Conservation (phyloP, 352 stramenopile genomes). For the Phytophthora litchii region DNA sequence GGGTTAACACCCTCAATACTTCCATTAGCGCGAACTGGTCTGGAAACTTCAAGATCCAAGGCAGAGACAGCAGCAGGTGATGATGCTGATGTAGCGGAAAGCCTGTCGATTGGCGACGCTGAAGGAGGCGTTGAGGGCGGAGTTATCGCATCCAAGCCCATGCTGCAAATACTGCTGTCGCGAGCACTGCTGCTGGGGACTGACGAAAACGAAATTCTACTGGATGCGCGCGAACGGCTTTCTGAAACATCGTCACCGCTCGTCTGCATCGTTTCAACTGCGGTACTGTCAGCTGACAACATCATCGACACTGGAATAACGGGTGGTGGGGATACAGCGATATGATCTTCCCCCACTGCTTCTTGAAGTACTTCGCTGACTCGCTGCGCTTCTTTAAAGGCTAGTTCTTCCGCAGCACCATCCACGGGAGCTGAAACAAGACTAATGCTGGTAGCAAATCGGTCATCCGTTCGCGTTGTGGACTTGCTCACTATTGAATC, state of each 20-base stretch:
- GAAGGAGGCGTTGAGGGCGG: constrained; percentile 28
- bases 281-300: constrained; percentile 3
- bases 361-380: constrained; percentile 4
- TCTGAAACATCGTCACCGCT: constrained; percentile 34
- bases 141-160: constrained; percentile 24
- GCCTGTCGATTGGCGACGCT: constrained; percentile 16
- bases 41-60: constrained; percentile 10
- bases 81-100: constrained; percentile 26
- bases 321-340: not conserved
- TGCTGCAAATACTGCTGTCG: constrained; percentile 33
- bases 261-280: constrained; percentile 19
- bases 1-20: constrained; percentile 6
- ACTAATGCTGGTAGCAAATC: constrained; percentile 23
- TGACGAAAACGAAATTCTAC: constrained; percentile 30
- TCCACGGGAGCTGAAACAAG: constrained; percentile 22
- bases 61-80: constrained; percentile 13
- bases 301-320: constrained; percentile 25
- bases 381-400: constrained; percentile 14
- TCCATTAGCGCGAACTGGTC: not conserved
- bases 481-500: constrained; percentile 7
- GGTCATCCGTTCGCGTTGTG: constrained; percentile 17
- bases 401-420: constrained; percentile 19
- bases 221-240: constrained; percentile 23
- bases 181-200: constrained; percentile 18
- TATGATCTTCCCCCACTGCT: constrained; percentile 7